Base-by-base conservation (phyloP, 1,284 basidiomycete species). In the Calocybe gambosa region DNA sequence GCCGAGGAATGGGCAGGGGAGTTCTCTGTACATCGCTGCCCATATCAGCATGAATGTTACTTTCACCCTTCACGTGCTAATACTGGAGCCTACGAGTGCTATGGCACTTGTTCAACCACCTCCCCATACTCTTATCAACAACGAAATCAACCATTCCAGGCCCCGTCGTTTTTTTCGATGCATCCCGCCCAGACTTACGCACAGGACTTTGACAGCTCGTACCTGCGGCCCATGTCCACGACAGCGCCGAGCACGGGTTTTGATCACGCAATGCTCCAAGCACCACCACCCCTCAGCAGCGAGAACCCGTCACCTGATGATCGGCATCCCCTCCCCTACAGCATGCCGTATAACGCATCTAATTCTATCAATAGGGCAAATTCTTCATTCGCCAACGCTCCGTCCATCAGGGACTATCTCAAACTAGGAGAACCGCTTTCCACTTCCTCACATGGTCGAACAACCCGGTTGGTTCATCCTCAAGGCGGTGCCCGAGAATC, bases 21-120 rank as follows among this genome's bases (percentile, higher is more conserved):
- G 2, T 4, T 12, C 9, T 9, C 9, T 4, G 5, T n/a, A 34
- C 53, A 55, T 38, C 50, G 42, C 21, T 42, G 44, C 12, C n/a
- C 45, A 26, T 59, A 58, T 39, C 50, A 60, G 38, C 59, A 54
- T 1, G 53, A 58, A 20, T 67, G 64, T 44, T 57, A 57, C 28
- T 63, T 63, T 40, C 66, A 61, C 42, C 65, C 65, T 6, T 64
- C 63, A 13, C 52, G 50, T 12, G 40, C 56, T 31, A 58, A 51
- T 28, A 46, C 46, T 36, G n/a, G 50, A 18, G 23, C 52, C 0
- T 43, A 23, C 33, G 40, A 47, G 18, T 62, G 56, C 41, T 61
- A 58, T 47, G 43, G 50, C 15, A 45, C 52, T n/a, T 57, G 55
- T 28, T 51, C 59, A 18, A 58, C 62, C 25, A 56, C 60, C 5